phyloP scores from a whole-genome alignment of 495 filamentous ascomycete genomes.

The Penicillium steckii region DNA sequence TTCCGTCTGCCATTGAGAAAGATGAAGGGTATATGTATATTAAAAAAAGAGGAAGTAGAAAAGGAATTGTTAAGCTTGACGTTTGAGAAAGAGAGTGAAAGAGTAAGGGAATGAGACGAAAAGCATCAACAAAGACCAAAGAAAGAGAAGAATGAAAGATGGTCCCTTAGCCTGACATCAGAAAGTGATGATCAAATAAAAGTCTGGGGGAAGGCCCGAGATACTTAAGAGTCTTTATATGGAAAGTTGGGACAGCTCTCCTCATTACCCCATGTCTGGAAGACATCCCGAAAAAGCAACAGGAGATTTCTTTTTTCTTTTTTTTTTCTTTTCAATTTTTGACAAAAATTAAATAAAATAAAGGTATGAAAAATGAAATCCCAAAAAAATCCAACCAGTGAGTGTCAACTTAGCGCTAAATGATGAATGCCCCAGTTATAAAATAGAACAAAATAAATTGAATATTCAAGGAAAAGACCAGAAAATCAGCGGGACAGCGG shows the following conservation, averaged over 20 bases:
- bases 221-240: constrained; percentile 18
- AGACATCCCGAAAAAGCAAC: constrained; percentile 3
- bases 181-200: background rate
- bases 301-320: background rate
- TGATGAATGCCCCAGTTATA: background rate
- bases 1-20: constrained; percentile 59
- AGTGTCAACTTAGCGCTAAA: constrained; percentile 4
- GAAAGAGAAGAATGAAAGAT: constrained; percentile 7
- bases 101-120: no score
- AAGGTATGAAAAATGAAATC: no score
- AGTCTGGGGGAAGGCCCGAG: constrained; percentile 1
- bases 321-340: no score
- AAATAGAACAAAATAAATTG: constrained; percentile 10
- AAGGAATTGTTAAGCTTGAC: background rate
- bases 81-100: constrained; percentile 3
- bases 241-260: constrained; percentile 9
- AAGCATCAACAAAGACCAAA: constrained; percentile 9
- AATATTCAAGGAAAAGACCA: background rate
- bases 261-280: constrained; percentile 22
- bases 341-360: constrained; percentile 5
- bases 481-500: constrained; percentile 21
- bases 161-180: background rate
- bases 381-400: no score
- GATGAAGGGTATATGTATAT: constrained; percentile 9
- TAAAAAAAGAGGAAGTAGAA: constrained; percentile 11